These are phyloP conservation scores for Medicago lupulina DNA, from an alignment of 306 rosid genomes.

Conservation along the genomic window DNA sequence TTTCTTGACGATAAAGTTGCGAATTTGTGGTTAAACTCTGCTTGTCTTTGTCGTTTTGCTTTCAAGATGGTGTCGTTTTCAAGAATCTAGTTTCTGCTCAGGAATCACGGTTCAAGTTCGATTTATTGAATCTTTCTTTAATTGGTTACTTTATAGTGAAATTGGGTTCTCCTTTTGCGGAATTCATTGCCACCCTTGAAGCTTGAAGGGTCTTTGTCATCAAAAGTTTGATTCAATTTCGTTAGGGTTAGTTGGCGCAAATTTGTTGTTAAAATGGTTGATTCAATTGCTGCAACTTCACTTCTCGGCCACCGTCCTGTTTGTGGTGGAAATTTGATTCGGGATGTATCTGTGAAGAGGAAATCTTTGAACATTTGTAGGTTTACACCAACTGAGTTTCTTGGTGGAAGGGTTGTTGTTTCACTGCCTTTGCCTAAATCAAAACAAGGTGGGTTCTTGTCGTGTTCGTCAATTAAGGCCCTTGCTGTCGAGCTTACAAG, in stretches of 20 bases:
- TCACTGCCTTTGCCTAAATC: constrained; percentile 53
- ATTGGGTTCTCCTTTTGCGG: constrained; percentile 15
- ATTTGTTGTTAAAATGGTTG: constrained; percentile 57
- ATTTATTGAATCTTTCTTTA: constrained; percentile 35
- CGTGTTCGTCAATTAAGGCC: constrained; percentile 61
- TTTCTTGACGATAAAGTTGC: constrained; percentile 38
- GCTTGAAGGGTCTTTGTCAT: constrained; percentile 40
- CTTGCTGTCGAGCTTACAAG: constrained; percentile 78
- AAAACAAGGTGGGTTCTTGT: constrained; percentile 39
- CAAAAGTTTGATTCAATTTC: constrained; percentile 25
- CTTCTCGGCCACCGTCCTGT: constrained; percentile 72
- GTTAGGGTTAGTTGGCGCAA: constrained; percentile 34
- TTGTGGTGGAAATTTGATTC: constrained; percentile 54
- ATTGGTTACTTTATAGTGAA: constrained; percentile 28
- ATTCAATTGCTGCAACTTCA: constrained; percentile 84
- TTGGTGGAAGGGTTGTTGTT: constrained; percentile 59
- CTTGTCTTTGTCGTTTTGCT: constrained; percentile 21
- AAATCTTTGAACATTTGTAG: constrained; percentile 45
- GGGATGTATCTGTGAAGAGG: constrained; percentile 60
- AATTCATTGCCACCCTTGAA: constrained; percentile 34
- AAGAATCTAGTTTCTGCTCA: constrained; percentile 21
- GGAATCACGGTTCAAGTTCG: constrained; percentile 31
- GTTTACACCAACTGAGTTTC: constrained; percentile 51
- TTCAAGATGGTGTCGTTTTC: constrained; percentile 41
- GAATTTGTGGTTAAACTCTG: constrained; percentile 40